A percentile compares a stretch with the other conserved stretches of the same genome.
phyloP scores from a whole-genome alignment of 2,329 filamentous ascomycete genomes.

The Lasiodiplodia hormozganensis region DNA sequence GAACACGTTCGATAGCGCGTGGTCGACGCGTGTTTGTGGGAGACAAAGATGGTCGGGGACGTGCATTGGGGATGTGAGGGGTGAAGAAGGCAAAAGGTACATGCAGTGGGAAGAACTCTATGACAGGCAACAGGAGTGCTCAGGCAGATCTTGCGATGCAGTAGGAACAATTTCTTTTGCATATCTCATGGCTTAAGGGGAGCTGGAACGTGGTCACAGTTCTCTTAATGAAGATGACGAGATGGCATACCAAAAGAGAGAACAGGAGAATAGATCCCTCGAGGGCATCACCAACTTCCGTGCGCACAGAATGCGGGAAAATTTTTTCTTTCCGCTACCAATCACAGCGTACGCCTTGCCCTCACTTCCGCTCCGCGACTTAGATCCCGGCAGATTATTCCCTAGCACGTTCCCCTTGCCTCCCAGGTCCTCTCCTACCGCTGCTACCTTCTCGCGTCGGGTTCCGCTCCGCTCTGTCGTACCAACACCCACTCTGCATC shows the following conservation, averaged over 20 bases:
- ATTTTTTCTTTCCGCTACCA: background rate
- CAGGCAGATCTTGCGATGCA: background rate
- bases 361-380: background rate
- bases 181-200: background rate
- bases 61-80: conserved; percentile 12
- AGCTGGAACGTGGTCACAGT: background rate
- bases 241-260: background rate
- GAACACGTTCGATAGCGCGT: conserved; percentile 21
- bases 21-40: background rate
- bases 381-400: background rate
- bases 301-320: background rate
- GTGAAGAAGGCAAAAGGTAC: background rate
- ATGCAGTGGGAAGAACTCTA: background rate
- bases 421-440: background rate
- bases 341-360: background rate
- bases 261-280: background rate
- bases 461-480: background rate
- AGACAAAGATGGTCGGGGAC: background rate
- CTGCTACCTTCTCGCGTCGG: background rate
- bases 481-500: background rate
- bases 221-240: background rate
- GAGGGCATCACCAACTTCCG: background rate
- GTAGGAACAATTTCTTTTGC: background rate
- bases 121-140: background rate
- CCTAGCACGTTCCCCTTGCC: background rate